Base-by-base conservation (phyloP, 2,329 filamentous ascomycete genomes). In the Alternaria viburni region DNA sequence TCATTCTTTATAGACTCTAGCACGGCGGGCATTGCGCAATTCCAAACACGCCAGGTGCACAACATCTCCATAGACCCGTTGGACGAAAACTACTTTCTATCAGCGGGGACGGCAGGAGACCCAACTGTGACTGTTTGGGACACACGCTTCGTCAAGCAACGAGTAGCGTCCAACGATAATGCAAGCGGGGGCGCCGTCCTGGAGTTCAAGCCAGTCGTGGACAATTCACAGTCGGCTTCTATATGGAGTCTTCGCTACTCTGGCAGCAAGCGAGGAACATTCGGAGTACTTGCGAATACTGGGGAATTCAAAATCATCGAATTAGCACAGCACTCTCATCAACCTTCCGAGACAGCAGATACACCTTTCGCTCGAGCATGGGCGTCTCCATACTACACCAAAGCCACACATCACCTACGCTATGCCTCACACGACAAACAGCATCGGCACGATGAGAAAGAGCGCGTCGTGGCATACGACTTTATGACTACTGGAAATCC, bases 71-170 rank as follows among this genome's bases (percentile, higher is more conserved):
- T 96, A 64, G 92, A 96, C 80, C 92, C 91, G 64, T 84, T 89
- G 21, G 91, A 96, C 70, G 88, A 90, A 68, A 93, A 96, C 71
- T 95, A 93, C 78, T 95, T 96, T 80, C 89, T 92, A 1, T 94
- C 92, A 1, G 93, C 91, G 13, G 84, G 83, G 2, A 90, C 90
- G 3, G 82, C 92, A 12, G 91, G 92, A 62, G 89, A 92, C 54
- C 90, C 92, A 0, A 88, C 89, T 8, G 85, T 95, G 55, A 89
- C 91, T 77, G 85, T 95, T 30, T 95, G 92, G 92, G 92, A 95
- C 74, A 88, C 90, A 25, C 89, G 92, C 6, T 84, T 81, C 71
- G 77, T 78, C 25, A 74, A 74, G 60, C 69, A 78, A 69, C 65
- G 74, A 44, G 65, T 63, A 62, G 64, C 61, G 25, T 55, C 73